These are phyloP conservation scores for Paramecium sexaurelia DNA, from an alignment of 73 alveolate species.

Conservation along the genomic window DNA sequence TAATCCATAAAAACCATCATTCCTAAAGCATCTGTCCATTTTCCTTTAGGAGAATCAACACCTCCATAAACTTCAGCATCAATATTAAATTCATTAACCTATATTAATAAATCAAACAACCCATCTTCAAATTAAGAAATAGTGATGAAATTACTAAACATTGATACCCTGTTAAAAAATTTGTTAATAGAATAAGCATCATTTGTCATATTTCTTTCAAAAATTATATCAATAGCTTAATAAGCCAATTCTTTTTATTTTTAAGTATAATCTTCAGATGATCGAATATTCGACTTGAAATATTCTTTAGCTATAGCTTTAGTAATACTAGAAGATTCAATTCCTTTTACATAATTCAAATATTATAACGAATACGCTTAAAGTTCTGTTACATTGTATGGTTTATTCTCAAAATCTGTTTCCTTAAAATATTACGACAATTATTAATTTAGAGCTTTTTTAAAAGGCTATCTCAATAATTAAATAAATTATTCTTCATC, in stretches of 20 bases:
- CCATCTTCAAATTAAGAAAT: conserved; percentile 36
- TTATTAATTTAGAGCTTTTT: not conserved
- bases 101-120: not conserved
- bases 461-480: not conserved
- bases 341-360: not conserved
- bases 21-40: conserved; percentile 49
- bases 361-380: not conserved
- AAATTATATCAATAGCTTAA: not conserved
- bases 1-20: conserved; percentile 28
- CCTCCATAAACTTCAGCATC: not conserved
- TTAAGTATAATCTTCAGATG: not conserved
- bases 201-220: conserved; percentile 3
- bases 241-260: not conserved
- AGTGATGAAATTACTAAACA: not conserved
- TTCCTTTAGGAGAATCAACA: conserved; percentile 21
- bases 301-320: not conserved
- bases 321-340: not conserved
- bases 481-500: not conserved
- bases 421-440: not conserved
- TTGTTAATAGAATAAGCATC: not conserved
- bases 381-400: not conserved
- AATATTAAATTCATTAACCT: not conserved
- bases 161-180: not conserved
- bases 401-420: not conserved
- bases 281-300: not conserved